Evolutionary conservation across 495 filamentous ascomycete genomes (phyloP), one percentile per base, ranked within the genome.

Genomic region (Elasticomyces elasticus): DNA sequence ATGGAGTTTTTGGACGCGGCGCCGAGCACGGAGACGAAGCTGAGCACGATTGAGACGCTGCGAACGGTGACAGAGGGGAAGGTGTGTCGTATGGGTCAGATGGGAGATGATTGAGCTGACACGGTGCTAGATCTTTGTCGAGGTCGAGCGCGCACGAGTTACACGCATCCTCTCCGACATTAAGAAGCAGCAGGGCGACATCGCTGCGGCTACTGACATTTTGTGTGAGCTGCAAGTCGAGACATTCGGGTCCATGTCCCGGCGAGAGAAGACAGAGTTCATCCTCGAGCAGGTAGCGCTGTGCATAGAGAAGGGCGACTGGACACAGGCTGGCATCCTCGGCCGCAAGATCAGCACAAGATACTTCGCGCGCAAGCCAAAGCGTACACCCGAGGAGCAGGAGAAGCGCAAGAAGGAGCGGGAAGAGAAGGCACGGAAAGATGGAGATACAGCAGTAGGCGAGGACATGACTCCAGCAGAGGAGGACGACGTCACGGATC

Each of bases 1-100:
- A 94, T 98, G 87, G 76, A 72, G 42, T 96, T 95, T 68, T 72
- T 98, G 67, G 86, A 94, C 64, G 79, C 85, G 44, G 77, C 80
- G 65, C 87, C 90, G 33, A 84, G 76, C 54, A 56, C 84, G 55
- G 91, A 95, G 52, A 86, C 80, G 28, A 97, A 96, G 74, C 75
- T 98, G 42, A 84, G 87, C 15, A 81, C 94, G 37, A 97, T 98
- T 59, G 89, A 97, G 69, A 94, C 91, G 0, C 71, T 98, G 62
- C 82, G 92, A 55, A 96, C 92, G 27, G 90, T 98, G 56, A 98
- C 92, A 23, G 92, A 98, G 69, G 92, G 92, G 72, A 98, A 98
- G 81, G 84, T 87, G 62, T 19, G 47, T n/a, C n/a, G n/a, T n/a
- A n/a, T n/a, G n/a, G n/a, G n/a, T n/a, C n/a, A n/a, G n/a, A n/a